Evolutionary conservation across 2,329 filamentous ascomycete species (phyloP).

Genomic region (Raffaelea deltoideospora): DNA sequence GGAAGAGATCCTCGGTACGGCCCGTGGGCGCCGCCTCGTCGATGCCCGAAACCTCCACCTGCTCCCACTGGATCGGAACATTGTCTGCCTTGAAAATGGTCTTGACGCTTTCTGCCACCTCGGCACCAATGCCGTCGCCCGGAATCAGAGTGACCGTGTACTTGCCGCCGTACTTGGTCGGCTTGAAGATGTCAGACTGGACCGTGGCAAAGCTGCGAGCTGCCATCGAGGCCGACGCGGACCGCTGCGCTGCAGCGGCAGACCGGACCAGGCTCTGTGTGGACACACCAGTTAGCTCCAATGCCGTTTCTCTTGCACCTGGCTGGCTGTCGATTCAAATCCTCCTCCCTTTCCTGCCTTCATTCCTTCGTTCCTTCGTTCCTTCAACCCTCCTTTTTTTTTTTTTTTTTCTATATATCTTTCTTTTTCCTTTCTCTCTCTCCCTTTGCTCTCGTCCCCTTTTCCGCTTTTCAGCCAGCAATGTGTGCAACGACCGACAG

Average conservation of each 20-base stretch:
- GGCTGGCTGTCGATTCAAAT: too few species aligned
- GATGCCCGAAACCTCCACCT: conserved; percentile 88
- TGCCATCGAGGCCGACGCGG: conserved; percentile 10
- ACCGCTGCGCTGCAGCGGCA: conserved; percentile 25
- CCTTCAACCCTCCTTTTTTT: too few species aligned
- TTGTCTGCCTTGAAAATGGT: conserved; percentile 99
- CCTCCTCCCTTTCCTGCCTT: too few species aligned
- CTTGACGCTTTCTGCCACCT: conserved; percentile 96
- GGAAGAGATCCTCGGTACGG: conserved; percentile 88
- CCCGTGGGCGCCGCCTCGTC: conserved; percentile 57
- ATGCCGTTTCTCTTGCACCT: too few species aligned
- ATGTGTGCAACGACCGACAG: too few species aligned
- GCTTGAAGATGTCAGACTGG: conserved; percentile 95
- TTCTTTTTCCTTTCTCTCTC: too few species aligned
- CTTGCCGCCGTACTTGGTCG: conserved; percentile 96
- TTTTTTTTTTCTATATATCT: too few species aligned
- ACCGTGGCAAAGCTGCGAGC: conserved; percentile 60
- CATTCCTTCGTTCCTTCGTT: too few species aligned
- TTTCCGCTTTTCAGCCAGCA: too few species aligned
- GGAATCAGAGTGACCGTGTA: conserved; percentile 98
- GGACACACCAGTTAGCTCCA: too few species aligned
- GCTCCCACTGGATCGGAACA: conserved; percentile 96
- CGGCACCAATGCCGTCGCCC: conserved; percentile 95
- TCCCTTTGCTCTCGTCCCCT: too few species aligned
- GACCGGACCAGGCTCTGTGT: conserved; percentile 39